Conservation (phyloP, 2,329 filamentous ascomycete species). For the Magnaporthiopsis incrustans region DNA sequence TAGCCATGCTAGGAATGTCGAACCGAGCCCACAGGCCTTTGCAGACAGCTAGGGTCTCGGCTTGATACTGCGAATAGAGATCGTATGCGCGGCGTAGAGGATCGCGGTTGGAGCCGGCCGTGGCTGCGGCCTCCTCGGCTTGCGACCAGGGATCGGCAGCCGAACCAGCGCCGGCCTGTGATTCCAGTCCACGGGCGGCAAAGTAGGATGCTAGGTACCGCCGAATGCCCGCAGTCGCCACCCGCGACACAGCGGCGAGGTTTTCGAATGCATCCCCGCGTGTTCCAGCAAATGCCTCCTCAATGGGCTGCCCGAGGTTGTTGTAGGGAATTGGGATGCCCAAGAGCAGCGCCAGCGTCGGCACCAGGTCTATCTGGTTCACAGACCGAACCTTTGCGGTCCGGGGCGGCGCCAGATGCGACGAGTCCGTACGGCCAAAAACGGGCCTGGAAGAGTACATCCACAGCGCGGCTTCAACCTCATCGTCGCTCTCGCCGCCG, state of each 20-base stretch:
- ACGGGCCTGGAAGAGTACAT: conserved; percentile 89
- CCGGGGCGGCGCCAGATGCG: conserved; percentile 44
- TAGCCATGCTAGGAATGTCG: conserved; percentile 75
- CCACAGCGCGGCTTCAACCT: conserved; percentile 91
- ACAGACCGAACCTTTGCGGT: conserved; percentile 70
- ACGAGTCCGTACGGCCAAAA: conserved; percentile 68
- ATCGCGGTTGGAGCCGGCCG: conserved; percentile 24
- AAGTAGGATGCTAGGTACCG: conserved; percentile 84
- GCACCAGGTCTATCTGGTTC: conserved; percentile 90
- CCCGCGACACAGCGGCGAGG: conserved; percentile 65
- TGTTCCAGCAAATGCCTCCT: conserved; percentile 77
- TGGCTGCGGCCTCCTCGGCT: conserved; percentile 22
- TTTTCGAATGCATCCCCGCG: conserved; percentile 66
- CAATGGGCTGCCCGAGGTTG: conserved; percentile 85
- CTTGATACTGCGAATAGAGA: conserved; percentile 67
- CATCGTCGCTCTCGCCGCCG: conserved; percentile 95
- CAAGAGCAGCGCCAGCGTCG: conserved; percentile 78
- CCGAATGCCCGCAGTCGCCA: conserved; percentile 79
- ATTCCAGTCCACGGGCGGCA: conserved; percentile 53
- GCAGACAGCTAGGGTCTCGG: conserved; percentile 69
- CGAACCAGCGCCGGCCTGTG: conserved; percentile 44
- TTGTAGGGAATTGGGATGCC: conserved; percentile 95
- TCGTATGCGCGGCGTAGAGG: conserved; percentile 36
- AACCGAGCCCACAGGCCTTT: conserved; percentile 87
- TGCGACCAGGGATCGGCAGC: conserved; percentile 30